Base-by-base conservation (phyloP, 441 rosid species). In the Codiaeum variegatum region DNA sequence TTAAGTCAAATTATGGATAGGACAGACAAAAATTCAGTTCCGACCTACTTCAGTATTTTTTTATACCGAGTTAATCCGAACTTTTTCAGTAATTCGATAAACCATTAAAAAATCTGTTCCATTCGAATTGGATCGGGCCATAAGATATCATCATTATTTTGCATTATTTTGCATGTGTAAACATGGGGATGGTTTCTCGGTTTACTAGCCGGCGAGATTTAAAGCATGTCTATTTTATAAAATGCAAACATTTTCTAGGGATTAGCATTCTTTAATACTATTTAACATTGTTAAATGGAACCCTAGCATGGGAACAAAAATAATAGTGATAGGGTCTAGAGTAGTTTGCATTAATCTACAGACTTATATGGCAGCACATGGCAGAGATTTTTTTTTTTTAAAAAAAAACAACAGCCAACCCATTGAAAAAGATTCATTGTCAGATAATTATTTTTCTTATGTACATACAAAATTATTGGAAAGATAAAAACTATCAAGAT, bases 351-450 rank as follows among this genome's bases (percentile, higher is more conserved):
- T 16, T 54, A 31, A 51, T 32, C 2, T 38, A 13, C 19, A 72
- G 8, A 42, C 26, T 54, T 18, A 67, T 56, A 56, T 34, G 5
- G 34, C 62, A 6, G 72, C 72, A 31, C 75, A 64, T 80, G 79
- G 69, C n/a, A 40, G 54, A 56, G 23, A 42, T 23, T 51, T 18
- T 11, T 29, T 46, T 26, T 8, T 24, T 24, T 44, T 46, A 0
- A 0, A 0, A 16, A 15, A 44, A 0, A 0, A 0, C 29, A 15
- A 44, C 68, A 42, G 58, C 28, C 2, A 19, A 46, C 19, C 18
- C 51, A 2, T 46, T 16, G n/a, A 47, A 38, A 38, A 40, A 40
- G 44, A 9, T 40, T 40, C 44, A 10, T 40, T 4, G 1, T 40
- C 44, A 40, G 42, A 38, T 6, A 38, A 0, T 38, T 38, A 7